Percentiles rank a stretch among this genome's conserved stretches.
These are phyloP conservation scores for Coemansia umbellata DNA, from an alignment of 192 early-diverging fungal genomes.

Conservation along the genomic window DNA sequence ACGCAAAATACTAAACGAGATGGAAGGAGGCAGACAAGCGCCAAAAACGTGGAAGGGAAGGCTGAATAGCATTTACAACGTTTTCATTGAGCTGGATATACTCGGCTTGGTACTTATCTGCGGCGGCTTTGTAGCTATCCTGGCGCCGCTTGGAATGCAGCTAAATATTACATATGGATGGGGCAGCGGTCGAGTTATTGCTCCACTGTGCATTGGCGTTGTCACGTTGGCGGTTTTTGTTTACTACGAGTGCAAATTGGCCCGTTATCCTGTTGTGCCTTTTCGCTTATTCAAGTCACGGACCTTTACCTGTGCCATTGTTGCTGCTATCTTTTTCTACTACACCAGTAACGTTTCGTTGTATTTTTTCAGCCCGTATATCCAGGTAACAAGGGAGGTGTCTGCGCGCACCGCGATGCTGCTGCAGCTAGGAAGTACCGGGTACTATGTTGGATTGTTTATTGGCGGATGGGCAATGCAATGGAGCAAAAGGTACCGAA, in stretches of 20 bases:
- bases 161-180: slow-evolving; percentile 52
- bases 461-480: slow-evolving; percentile 49
- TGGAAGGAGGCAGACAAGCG: background rate
- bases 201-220: slow-evolving; percentile 41
- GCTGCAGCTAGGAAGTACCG: slow-evolving; percentile 33
- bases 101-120: slow-evolving; percentile 30
- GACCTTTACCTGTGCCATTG: slow-evolving; percentile 38
- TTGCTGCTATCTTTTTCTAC: slow-evolving; percentile 38
- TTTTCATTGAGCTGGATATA: slow-evolving; percentile 32
- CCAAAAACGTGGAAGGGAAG: background rate
- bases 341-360: slow-evolving; percentile 43
- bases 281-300: slow-evolving; percentile 36
- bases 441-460: slow-evolving; percentile 39
- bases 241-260: slow-evolving; percentile 56
- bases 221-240: slow-evolving; percentile 32
- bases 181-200: slow-evolving; percentile 51
- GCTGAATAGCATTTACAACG: background rate
- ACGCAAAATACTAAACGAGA: slow-evolving; percentile 9
- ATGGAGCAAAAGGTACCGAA: slow-evolving; percentile 30
- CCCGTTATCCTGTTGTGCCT: slow-evolving; percentile 62
- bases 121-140: slow-evolving; percentile 33
- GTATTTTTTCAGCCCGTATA: slow-evolving; percentile 39
- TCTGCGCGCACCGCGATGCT: slow-evolving; percentile 41
- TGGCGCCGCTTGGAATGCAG: slow-evolving; percentile 46
- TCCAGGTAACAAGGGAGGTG: slow-evolving; percentile 38